Base-by-base conservation (phyloP, 768 basidiomycete genomes). In the Tulasnella sp. region DNA sequence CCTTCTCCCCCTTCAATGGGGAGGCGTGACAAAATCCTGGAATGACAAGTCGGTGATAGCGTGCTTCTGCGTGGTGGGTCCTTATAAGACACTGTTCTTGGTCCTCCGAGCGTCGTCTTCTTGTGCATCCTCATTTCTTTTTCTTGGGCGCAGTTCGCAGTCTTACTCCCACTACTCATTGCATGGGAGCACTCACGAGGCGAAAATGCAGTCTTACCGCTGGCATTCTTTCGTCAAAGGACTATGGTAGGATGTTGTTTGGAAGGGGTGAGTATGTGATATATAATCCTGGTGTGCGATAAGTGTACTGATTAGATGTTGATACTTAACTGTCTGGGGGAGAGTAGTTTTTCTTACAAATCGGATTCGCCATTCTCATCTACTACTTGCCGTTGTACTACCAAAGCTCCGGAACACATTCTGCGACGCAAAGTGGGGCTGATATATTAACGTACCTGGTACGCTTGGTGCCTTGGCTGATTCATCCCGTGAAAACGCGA, bases 11-110 rank as follows among this genome's bases (percentile, higher is more conserved):
- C 65, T 75, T 4, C 69, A 72, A 43, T 72, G 71, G 70, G 75
- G 74, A 21, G 74, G 74, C 1, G 72, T 72, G 61, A 61, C 67
- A 19, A 70, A 73, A 56, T 66, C 72, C 0, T 76, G 74, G 74
- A 59, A 59, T 52, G 68, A 70, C 49, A 67, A 62, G 1, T 60
- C 63, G 8, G 73, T 71, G 58, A 68, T 75, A 45, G 71, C 69
- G 11, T 67, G 64, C 42, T 62, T 59, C 41, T 31, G 30, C 29
- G 53, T 29, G 25, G 19, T 52, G 34, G 8, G 10, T 22, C 10
- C 1, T 1, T 4, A 2, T 53, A n/a, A 42, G 10, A 29, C 19
- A 58, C n/a, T n/a, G 56, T 45, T 65, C 70, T 17, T 67, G 68
- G 19, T 21, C 11, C 46, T 11, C 21, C 5, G 27, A 21, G 5